Evolutionary conservation across 306 rosid species (phyloP).

Genomic region (Fagus crenata): DNA sequence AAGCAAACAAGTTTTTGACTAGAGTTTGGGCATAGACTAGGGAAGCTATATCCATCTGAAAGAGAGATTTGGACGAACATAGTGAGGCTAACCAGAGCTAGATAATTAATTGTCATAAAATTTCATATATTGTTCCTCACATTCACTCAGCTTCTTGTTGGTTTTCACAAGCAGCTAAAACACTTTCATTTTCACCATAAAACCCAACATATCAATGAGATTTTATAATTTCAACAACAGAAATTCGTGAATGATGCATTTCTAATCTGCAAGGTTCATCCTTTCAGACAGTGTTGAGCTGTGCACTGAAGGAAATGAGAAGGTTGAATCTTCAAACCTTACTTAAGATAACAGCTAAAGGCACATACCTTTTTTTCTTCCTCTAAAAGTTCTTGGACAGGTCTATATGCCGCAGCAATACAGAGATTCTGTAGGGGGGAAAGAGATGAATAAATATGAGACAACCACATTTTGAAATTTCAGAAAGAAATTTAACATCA

Average conservation of each 20-base stretch:
- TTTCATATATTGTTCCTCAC: neutral
- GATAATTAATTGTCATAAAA: neutral
- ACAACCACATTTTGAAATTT: neutral
- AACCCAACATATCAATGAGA: neutral
- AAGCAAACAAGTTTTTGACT: neutral
- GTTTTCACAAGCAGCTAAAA: neutral
- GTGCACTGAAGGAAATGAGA: neutral
- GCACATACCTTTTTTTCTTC: slow-evolving; percentile 63
- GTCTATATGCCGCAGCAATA: slow-evolving; percentile 91
- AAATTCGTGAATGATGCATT: neutral
- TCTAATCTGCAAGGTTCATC: neutral
- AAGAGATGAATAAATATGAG: slow-evolving; percentile 24
- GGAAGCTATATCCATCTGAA: neutral
- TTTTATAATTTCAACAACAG: neutral
- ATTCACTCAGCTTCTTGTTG: neutral
- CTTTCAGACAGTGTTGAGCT: neutral
- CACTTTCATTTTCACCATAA: neutral
- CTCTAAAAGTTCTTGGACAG: slow-evolving; percentile 90
- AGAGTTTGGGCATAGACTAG: neutral
- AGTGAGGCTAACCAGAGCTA: neutral
- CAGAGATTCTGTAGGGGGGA: slow-evolving; percentile 76
- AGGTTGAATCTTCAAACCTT: neutral
- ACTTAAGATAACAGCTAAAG: slow-evolving; percentile 3
- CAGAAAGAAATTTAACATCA: neutral
- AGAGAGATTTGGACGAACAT: neutral